These are phyloP conservation scores for Adansonia madagascariensis DNA, from an alignment of 441 rosid species.

Conservation along the genomic window DNA sequence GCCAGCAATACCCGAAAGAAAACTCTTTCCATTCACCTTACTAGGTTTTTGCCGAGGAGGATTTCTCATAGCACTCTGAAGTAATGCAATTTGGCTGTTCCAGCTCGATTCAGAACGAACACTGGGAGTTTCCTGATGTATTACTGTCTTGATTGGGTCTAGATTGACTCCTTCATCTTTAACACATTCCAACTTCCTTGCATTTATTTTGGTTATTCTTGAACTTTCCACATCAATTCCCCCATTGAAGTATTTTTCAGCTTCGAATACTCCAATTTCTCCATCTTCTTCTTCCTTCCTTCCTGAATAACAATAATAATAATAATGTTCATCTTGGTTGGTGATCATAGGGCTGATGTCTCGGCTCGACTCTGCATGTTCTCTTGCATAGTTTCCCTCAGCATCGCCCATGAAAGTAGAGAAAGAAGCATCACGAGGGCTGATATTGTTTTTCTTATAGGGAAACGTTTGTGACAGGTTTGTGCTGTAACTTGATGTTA, in stretches of 20 bases:
- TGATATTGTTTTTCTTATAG: slow-evolving; percentile 32
- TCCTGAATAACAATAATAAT: slow-evolving; percentile 26
- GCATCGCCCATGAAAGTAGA: slow-evolving; percentile 48
- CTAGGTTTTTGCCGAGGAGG: slow-evolving; percentile 31
- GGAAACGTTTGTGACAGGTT: slow-evolving; percentile 35
- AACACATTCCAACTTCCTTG: slow-evolving; percentile 31
- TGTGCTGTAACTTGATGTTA: slow-evolving; percentile 41
- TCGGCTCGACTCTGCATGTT: slow-evolving; percentile 38
- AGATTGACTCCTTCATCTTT: slow-evolving; percentile 33
- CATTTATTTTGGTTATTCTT: slow-evolving; percentile 37
- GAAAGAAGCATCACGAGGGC: slow-evolving; percentile 38
- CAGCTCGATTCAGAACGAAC: slow-evolving; percentile 66
- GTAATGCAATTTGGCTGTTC: slow-evolving; percentile 72
- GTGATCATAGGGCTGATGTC: slow-evolving; percentile 28
- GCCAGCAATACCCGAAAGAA: slow-evolving; percentile 51
- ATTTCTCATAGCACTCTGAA: slow-evolving; percentile 43
- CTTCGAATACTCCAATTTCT: slow-evolving; percentile 81
- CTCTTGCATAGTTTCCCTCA: slow-evolving; percentile 41
- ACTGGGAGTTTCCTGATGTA: slow-evolving; percentile 55
- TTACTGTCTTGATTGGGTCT: slow-evolving; percentile 29
- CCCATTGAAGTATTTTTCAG: slow-evolving; percentile 84
- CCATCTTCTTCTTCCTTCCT: slow-evolving; percentile 54
- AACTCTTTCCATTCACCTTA: slow-evolving; percentile 47
- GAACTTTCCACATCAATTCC: slow-evolving; percentile 54
- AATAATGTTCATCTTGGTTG: slow-evolving; percentile 27